A percentile compares a stretch with the other conserved stretches of the same genome.
phyloP scores from a whole-genome alignment of 129 eudicot species.

The Lactuca sativa region DNA sequence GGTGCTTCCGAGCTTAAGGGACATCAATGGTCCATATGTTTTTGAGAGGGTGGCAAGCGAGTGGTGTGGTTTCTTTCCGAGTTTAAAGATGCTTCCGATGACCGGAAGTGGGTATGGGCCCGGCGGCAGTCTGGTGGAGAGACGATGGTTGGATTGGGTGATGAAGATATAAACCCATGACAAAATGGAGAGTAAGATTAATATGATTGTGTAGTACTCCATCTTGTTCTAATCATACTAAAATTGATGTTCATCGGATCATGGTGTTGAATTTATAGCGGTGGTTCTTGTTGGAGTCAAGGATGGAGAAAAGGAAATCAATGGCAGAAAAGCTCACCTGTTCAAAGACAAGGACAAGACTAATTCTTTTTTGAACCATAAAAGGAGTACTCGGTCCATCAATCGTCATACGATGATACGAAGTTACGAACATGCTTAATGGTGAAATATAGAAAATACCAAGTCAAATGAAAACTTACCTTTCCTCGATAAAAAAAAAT shows the following conservation, averaged over 20 bases:
- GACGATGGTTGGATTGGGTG: neutral
- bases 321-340: neutral
- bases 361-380: neutral
- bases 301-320: neutral
- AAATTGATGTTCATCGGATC: neutral
- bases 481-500: neutral
- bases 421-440: neutral
- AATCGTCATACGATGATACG: neutral
- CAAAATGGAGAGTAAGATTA: constrained; percentile 12
- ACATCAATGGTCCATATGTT: constrained; percentile 54
- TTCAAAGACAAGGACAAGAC: neutral
- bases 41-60: constrained; percentile 49
- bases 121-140: constrained; percentile 33
- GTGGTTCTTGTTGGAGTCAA: neutral
- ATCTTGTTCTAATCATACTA: neutral
- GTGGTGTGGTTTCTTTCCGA: constrained; percentile 51
- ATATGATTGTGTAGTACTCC: neutral
- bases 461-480: neutral
- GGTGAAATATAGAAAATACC: neutral
- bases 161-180: neutral
- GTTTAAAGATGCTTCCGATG: constrained; percentile 49
- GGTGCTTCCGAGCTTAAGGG: constrained; percentile 43
- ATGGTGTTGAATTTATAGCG: neutral
- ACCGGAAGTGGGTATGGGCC: constrained; percentile 49
- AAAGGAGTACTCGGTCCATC: neutral